Conservation (phyloP, 108 stramenopile genomes). For the Fistulifera solaris region DNA sequence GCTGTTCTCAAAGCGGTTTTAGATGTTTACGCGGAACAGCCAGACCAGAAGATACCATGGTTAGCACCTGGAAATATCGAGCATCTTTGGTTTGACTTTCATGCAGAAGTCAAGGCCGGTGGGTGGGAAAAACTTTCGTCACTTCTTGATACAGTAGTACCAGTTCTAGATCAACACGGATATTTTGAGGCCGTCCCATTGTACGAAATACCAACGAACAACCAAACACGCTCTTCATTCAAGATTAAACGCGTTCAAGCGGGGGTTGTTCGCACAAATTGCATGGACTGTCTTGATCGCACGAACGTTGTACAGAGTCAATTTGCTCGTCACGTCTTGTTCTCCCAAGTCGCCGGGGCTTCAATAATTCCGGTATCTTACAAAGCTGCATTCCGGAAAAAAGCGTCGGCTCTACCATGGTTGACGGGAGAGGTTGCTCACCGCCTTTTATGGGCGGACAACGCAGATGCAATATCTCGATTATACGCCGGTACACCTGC, state of each 20-base stretch:
- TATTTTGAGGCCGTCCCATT: slow-evolving; percentile 47
- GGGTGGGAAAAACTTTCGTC: slow-evolving; percentile 76
- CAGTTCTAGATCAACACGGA: slow-evolving; percentile 46
- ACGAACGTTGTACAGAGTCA: slow-evolving; percentile 97
- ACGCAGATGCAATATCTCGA: slow-evolving; percentile 86
- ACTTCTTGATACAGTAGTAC: slow-evolving; percentile 60
- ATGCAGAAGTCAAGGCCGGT: slow-evolving; percentile 87
- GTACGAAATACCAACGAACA: background rate
- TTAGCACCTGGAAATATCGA: slow-evolving; percentile 15
- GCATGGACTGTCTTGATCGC: slow-evolving; percentile 97
- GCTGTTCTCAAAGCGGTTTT: slow-evolving; percentile 59
- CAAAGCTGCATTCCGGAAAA: slow-evolving; percentile 16
- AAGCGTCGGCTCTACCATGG: slow-evolving; percentile 56
- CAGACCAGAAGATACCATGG: background rate
- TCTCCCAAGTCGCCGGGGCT: slow-evolving; percentile 33
- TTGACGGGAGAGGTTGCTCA: slow-evolving; percentile 55
- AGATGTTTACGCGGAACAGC: slow-evolving; percentile 25
- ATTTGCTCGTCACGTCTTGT: slow-evolving; percentile 72
- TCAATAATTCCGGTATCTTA: background rate
- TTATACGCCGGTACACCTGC: slow-evolving; percentile 94
- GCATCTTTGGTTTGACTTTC: slow-evolving; percentile 96
- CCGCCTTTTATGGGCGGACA: slow-evolving; percentile 80
- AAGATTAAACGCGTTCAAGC: slow-evolving; percentile 45
- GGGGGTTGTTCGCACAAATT: slow-evolving; percentile 93
- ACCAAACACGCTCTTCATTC: background rate